Evolutionary conservation across 768 basidiomycete species (phyloP), one percentile per base, ranked within the genome.

Genomic region (Peribolospora baueri): DNA sequence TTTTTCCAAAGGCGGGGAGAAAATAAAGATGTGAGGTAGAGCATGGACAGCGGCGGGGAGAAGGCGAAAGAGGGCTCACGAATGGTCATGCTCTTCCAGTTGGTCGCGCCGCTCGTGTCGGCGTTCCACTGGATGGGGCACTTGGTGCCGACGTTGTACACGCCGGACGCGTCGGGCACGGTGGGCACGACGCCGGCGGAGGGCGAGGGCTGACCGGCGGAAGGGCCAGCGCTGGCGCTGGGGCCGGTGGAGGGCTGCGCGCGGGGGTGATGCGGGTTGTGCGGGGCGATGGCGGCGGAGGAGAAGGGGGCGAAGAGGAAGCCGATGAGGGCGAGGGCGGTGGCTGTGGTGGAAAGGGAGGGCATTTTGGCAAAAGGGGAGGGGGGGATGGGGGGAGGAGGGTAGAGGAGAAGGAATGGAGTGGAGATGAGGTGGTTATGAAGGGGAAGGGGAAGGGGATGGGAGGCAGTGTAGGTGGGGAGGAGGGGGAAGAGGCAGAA

Each of bases 101-200:
- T 55, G 39, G 54, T 66, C 62, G 47, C 49, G 37, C 60, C 61
- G 38, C 58, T 61, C 9, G 59, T 52, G 54, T 66, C 65, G 39
- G 57, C 57, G 7, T 56, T 54, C 63, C 63, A 66, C n/a, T 62
- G 45, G 37, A 62, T 61, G 6, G 54, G 54, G 54, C 63, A 56
- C 37, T 58, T 41, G 2, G 55, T 52, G 10, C 65, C 65, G 8
- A 59, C 60, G 48, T 61, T 63, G 59, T 63, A 59, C 42, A 62
- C 59, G 39, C 63, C 64, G 7, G 56, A 46, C 3, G 48, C 51
- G 50, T 64, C 63, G 4, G 65, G 65, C 9, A 62, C 62, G 13
- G 62, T 64, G 37, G 65, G 65, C 37, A 57, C 60, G 53, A 65
- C 52, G 25, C 60, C 56, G 37, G 61, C 64, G 25, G 48, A 40